Evolutionary conservation across 352 stramenopile genomes (phyloP), one percentile per base, ranked within the genome.

Genomic region (Aphanomyces astaci): DNA sequence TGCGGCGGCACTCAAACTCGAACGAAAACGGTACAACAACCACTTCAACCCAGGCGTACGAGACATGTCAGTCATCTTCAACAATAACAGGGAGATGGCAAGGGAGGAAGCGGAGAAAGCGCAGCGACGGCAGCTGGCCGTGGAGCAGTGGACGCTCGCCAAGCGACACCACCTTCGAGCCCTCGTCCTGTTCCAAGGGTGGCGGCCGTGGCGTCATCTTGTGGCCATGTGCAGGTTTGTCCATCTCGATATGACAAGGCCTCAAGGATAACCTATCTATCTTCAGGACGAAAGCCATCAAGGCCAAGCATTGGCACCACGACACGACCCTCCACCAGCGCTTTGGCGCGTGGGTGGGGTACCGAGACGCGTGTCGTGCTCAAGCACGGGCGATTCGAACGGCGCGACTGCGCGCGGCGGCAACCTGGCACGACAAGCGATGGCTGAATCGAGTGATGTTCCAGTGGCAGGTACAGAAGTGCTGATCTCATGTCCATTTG

Each of bases 21-120:
- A 30, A 15, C 10, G 27, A 13, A 59, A 67, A 39, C 43, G 60
- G 60, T 67, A 59, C 39, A 57, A 36, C n/a, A n/a, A n/a, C n/a
- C n/a, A n/a, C n/a, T n/a, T n/a, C n/a, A n/a, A n/a, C n/a, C n/a
- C n/a, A n/a, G n/a, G n/a, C n/a, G n/a, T n/a, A n/a, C n/a, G n/a
- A n/a, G n/a, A n/a, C n/a, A n/a, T n/a, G n/a, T n/a, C n/a, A n/a
- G n/a, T n/a, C n/a, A n/a, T n/a, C 17, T 39, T 15, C 46, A 13
- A 28, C 15, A 17, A 9, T 31, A 17, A 28, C 45, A 67, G 36
- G 13, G 40, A 31, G 40, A 19, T 28, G 28, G 22, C 30, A 31
- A 33, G 27, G 3, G 15, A 59, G 17, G 60, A 30, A 10, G 28
- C 55, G 25, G 60, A 30, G 25, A 27, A 64, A 40, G 17, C 10